A percentile compares a stretch with the other conserved stretches of the same genome.
phyloP scores from a whole-genome alignment of 2,329 filamentous ascomycete species.

The Talaromyces funiculosus region DNA sequence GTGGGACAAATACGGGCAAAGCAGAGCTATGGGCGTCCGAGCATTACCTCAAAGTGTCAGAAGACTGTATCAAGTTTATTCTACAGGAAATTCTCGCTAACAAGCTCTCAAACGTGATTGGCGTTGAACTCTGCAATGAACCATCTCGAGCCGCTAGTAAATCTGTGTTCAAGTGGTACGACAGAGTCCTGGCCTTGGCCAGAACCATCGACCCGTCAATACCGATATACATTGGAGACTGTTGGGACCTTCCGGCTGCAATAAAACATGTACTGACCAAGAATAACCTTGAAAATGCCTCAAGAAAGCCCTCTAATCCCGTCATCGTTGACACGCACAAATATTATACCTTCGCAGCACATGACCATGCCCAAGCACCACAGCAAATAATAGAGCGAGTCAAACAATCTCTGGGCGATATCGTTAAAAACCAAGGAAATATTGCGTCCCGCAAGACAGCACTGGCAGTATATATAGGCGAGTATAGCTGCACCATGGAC shows the following conservation, averaged over 20 bases:
- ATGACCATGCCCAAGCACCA: constrained; percentile 47
- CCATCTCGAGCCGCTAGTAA: constrained; percentile 43
- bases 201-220: constrained; percentile 45
- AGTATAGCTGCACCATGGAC: constrained; percentile 54
- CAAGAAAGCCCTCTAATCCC: constrained; percentile 29
- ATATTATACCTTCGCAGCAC: constrained; percentile 55
- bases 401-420: constrained; percentile 37
- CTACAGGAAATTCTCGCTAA: constrained; percentile 41
- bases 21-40: constrained; percentile 48
- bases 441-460: constrained; percentile 46
- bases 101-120: constrained; percentile 44
- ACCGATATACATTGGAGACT: constrained; percentile 55
- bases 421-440: constrained; percentile 45
- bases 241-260: constrained; percentile 47
- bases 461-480: constrained; percentile 50
- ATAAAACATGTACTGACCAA: constrained; percentile 43
- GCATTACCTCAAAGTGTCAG: constrained; percentile 42
- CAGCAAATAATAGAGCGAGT: constrained; percentile 48
- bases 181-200: constrained; percentile 44
- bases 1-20: constrained; percentile 48
- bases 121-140: constrained; percentile 56
- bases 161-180: constrained; percentile 55
- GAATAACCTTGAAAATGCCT: constrained; percentile 26
- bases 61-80: constrained; percentile 47
- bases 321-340: constrained; percentile 55